A percentile compares a stretch with the other conserved stretches of the same genome.
These are phyloP conservation scores for Aulographum hederae DNA, from an alignment of 2,329 filamentous ascomycete genomes.

Conservation along the genomic window DNA sequence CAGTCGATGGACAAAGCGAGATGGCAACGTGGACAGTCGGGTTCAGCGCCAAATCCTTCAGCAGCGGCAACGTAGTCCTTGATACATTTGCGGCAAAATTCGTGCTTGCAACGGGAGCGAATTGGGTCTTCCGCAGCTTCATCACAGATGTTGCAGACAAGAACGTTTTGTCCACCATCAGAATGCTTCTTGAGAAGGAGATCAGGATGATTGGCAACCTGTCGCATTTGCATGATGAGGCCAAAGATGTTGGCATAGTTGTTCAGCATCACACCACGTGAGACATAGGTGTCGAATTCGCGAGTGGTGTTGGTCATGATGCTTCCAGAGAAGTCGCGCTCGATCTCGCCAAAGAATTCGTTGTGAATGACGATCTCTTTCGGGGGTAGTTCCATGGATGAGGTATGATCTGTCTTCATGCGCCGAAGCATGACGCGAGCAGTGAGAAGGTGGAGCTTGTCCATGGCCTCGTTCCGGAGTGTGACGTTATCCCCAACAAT, in stretches of 20 bases:
- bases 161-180: constrained; percentile 72
- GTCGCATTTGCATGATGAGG: constrained; percentile 97
- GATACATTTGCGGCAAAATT: constrained; percentile 71
- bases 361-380: constrained; percentile 86
- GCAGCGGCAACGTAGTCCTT: constrained; percentile 67
- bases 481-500: constrained; percentile 27
- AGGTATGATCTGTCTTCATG: constrained; percentile 81
- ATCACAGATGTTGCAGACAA: constrained; percentile 90
- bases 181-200: constrained; percentile 76
- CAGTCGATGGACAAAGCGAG: constrained; percentile 80
- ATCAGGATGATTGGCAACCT: constrained; percentile 92
- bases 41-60: constrained; percentile 36
- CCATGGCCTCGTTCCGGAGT: constrained; percentile 51
- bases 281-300: constrained; percentile 89
- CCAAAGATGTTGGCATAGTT: constrained; percentile 99
- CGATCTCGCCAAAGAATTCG: constrained; percentile 91
- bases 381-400: constrained; percentile 88
- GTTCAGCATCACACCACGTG: constrained; percentile 79
- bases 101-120: constrained; percentile 78
- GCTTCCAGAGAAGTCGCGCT: constrained; percentile 85
- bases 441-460: constrained; percentile 73
- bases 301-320: constrained; percentile 87
- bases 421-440: constrained; percentile 91
- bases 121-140: constrained; percentile 92
- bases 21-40: constrained; percentile 80